phyloP scores from a whole-genome alignment of 1,284 basidiomycete genomes.

The Cutaneotrichosporon cyanovorans region DNA sequence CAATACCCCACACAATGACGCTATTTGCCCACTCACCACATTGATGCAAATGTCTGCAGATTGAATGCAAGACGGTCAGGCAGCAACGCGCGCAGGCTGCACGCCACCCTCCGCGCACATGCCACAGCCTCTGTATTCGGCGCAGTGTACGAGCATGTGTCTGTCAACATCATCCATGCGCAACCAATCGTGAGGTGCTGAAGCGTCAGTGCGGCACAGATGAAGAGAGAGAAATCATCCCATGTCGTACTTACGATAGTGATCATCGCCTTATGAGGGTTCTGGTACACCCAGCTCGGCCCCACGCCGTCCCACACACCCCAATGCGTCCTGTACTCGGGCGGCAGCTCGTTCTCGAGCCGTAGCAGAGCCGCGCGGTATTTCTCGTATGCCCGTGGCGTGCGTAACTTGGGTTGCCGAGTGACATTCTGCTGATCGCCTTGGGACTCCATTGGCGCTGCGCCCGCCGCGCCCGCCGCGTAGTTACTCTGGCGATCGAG shows the following conservation, averaged over 20 bases:
- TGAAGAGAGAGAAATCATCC: too few relatives aligned
- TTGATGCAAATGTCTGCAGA: slow-evolving; percentile 32
- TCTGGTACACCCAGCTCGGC: not conserved
- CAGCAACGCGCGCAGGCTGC: slow-evolving; percentile 15
- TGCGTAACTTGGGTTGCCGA: slow-evolving; percentile 21
- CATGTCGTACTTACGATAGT: slow-evolving; percentile 22
- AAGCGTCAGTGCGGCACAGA: too few relatives aligned
- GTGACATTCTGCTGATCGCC: not conserved
- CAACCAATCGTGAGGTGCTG: slow-evolving; percentile 37
- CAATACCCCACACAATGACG: not conserved
- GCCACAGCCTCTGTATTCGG: slow-evolving; percentile 29
- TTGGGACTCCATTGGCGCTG: not conserved
- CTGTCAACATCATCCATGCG: slow-evolving; percentile 40
- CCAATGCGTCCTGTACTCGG: slow-evolving; percentile 29
- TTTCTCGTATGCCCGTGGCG: slow-evolving; percentile 31
- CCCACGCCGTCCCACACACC: slow-evolving; percentile 1
- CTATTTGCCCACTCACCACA: slow-evolving; percentile 28
- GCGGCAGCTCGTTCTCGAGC: slow-evolving; percentile 30
- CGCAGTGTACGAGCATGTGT: slow-evolving; percentile 29
- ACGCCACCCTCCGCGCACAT: slow-evolving; percentile 26
- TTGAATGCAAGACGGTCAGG: not conserved
- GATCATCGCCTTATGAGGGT: slow-evolving; percentile 8
- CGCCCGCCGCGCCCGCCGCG: slow-evolving; percentile 5
- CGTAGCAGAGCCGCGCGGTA: slow-evolving; percentile 23
- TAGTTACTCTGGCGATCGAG: slow-evolving; percentile 13